These are phyloP conservation scores for Phytophthora constricta DNA, from an alignment of 352 stramenopile genomes.

Conservation along the genomic window DNA sequence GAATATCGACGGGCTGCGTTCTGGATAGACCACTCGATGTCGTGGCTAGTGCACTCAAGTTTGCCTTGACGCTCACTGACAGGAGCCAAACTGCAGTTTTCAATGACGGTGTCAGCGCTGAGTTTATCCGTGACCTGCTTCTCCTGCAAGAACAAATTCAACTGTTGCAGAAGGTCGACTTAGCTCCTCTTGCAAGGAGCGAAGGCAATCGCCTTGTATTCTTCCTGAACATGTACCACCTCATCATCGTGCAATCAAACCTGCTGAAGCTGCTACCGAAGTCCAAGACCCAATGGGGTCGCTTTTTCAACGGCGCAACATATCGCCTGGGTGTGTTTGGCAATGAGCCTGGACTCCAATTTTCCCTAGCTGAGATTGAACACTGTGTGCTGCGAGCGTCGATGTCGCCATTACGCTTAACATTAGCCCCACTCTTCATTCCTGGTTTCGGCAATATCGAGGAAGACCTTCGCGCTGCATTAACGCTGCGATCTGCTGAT, in stretches of 20 bases:
- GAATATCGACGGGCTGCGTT: neutral
- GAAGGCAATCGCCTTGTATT: conserved; percentile 42
- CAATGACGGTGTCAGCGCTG: neutral
- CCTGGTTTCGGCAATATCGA: conserved; percentile 44
- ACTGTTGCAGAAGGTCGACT: conserved; percentile 40
- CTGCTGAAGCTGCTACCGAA: conserved; percentile 53
- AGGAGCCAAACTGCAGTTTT: neutral
- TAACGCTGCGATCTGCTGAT: conserved; percentile 42
- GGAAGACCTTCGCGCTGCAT: conserved; percentile 17
- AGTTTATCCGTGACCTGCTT: conserved; percentile 32
- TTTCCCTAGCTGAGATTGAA: conserved; percentile 67
- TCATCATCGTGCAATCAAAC: conserved; percentile 52
- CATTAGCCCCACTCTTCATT: conserved; percentile 56
- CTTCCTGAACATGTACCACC: conserved; percentile 68
- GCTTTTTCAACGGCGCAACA: conserved; percentile 66
- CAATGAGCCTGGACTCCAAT: conserved; percentile 24
- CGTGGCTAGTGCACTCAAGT: conserved; percentile 9
- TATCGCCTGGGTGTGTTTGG: conserved; percentile 45
- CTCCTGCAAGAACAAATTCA: conserved; percentile 44
- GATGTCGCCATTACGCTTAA: conserved; percentile 43
- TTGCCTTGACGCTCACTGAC: conserved; percentile 3
- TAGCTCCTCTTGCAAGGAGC: conserved; percentile 28
- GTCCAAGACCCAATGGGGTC: conserved; percentile 56
- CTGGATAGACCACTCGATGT: conserved; percentile 7
- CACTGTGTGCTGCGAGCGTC: conserved; percentile 56